Evolutionary conservation across 768 basidiomycete species (phyloP).

Genomic region (Phaeotremella skinneri): DNA sequence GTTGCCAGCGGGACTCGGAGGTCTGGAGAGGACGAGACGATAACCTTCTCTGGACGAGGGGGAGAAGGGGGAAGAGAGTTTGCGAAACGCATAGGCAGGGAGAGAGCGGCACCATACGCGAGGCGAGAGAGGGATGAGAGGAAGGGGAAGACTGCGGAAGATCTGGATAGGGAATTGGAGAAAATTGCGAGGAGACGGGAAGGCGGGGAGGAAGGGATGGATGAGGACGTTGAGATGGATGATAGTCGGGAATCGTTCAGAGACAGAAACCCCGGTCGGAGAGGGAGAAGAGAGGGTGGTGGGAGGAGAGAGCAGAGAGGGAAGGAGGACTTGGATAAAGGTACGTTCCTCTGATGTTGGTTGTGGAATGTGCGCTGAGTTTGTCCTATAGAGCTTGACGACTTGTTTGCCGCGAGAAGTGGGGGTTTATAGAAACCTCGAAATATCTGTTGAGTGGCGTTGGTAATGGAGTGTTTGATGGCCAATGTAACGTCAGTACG

Average conservation of each 20-base stretch:
- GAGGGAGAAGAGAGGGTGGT: conserved; percentile 2
- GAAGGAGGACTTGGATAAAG: conserved; percentile 41
- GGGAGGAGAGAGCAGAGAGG: conserved; percentile 14
- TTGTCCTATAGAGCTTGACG: conserved; percentile 34
- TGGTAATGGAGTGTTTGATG: too few relatives aligned
- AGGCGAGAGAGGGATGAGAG: conserved; percentile 69
- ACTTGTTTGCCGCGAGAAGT: conserved; percentile 36
- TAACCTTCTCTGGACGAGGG: conserved; percentile 19
- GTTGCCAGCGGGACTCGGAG: conserved; percentile 12
- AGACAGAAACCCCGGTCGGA: conserved; percentile 1
- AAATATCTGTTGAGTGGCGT: too few relatives aligned
- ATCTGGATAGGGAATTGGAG: conserved; percentile 85
- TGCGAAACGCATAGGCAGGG: conserved; percentile 33
- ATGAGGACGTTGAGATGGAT: conserved; percentile 61
- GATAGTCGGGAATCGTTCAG: neutral
- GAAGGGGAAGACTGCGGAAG: conserved; percentile 81
- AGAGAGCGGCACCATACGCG: conserved; percentile 74
- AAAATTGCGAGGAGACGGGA: conserved; percentile 82
- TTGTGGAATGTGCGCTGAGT: neutral
- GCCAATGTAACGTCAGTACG: too few relatives aligned
- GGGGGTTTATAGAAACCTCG: too few relatives aligned
- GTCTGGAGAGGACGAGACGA: conserved; percentile 12
- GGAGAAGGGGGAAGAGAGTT: conserved; percentile 32
- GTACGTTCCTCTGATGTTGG: conserved; percentile 20
- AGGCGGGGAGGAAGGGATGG: conserved; percentile 68